Conservation (phyloP, 1,284 basidiomycete species). For the Prillingera fragicola region DNA sequence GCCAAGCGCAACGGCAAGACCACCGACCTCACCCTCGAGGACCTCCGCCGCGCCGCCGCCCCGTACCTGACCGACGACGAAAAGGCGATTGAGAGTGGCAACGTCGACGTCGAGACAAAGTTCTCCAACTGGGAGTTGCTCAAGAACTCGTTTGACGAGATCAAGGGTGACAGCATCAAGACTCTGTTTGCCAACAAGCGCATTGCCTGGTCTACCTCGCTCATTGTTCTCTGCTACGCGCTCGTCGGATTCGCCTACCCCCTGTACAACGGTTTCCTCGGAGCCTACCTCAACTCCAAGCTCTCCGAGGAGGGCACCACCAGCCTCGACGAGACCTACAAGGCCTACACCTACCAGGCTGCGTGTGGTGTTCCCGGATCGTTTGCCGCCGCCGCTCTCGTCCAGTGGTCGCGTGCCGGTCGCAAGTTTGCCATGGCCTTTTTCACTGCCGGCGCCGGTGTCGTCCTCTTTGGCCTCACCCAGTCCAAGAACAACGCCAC, state of each 20-base stretch:
- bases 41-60: conserved; percentile 46
- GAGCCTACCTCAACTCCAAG: conserved; percentile 51
- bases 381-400: conserved; percentile 54
- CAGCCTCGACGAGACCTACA: conserved; percentile 48
- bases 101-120: conserved; percentile 16
- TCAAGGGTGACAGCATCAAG: conserved; percentile 53
- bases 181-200: conserved; percentile 55
- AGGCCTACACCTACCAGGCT: conserved; percentile 52
- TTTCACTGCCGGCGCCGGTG: conserved; percentile 54
- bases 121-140: conserved; percentile 40
- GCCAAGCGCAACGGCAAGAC: conserved; percentile 55
- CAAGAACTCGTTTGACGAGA: conserved; percentile 48
- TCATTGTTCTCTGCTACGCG: conserved; percentile 57
- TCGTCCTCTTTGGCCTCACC: conserved; percentile 62
- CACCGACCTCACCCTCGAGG: conserved; percentile 51
- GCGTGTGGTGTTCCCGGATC: conserved; percentile 57
- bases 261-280: conserved; percentile 52
- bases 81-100: conserved; percentile 13
- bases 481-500: conserved; percentile 52
- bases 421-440: conserved; percentile 54
- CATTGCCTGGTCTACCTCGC: conserved; percentile 53
- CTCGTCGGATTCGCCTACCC: conserved; percentile 58
- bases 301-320: conserved; percentile 19
- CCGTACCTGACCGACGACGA: conserved; percentile 26
- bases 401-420: conserved; percentile 54